phyloP scores from a whole-genome alignment of 1,139 yeast species.

The Suhomyces bokatorum region DNA sequence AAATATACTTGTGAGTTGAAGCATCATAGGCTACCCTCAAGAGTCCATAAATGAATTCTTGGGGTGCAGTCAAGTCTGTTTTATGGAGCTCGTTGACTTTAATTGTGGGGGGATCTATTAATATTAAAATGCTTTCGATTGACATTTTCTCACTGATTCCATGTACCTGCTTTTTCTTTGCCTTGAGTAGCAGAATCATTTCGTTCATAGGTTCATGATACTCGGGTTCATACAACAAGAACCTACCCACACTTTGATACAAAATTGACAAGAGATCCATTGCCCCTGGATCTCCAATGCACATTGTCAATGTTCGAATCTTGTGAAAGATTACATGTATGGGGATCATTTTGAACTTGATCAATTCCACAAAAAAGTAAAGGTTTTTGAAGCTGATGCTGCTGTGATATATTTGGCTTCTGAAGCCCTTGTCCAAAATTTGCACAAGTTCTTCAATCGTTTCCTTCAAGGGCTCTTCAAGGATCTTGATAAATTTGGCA shows the following conservation, averaged over 20 bases:
- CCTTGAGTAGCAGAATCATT: constrained; percentile 58
- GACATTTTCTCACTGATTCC: constrained; percentile 61
- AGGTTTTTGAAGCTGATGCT: constrained; percentile 56
- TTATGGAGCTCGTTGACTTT: constrained; percentile 22
- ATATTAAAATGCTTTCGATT: constrained; percentile 57
- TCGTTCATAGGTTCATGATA: constrained; percentile 61
- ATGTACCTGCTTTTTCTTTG: constrained; percentile 47
- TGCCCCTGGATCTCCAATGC: constrained; percentile 54
- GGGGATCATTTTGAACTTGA: constrained; percentile 78
- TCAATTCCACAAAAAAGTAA: constrained; percentile 69
- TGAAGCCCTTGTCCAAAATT: constrained; percentile 59
- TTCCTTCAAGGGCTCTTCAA: constrained; percentile 61
- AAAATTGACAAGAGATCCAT: constrained; percentile 65
- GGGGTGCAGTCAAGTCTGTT: constrained; percentile 35
- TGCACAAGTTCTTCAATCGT: constrained; percentile 57
- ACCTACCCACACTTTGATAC: constrained; percentile 69
- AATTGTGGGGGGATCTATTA: constrained; percentile 60
- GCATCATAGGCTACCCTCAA: constrained; percentile 51
- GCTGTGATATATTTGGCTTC: constrained; percentile 57
- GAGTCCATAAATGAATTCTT: constrained; percentile 52
- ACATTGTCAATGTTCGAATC: constrained; percentile 55
- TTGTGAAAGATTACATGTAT: constrained; percentile 70
- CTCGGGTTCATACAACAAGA: constrained; percentile 61
- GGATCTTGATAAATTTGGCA: constrained; percentile 51
- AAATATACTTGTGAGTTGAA: constrained; percentile 35